phyloP scores from a whole-genome alignment of 2,329 filamentous ascomycete species.

The Calonectria multiphialidica region DNA sequence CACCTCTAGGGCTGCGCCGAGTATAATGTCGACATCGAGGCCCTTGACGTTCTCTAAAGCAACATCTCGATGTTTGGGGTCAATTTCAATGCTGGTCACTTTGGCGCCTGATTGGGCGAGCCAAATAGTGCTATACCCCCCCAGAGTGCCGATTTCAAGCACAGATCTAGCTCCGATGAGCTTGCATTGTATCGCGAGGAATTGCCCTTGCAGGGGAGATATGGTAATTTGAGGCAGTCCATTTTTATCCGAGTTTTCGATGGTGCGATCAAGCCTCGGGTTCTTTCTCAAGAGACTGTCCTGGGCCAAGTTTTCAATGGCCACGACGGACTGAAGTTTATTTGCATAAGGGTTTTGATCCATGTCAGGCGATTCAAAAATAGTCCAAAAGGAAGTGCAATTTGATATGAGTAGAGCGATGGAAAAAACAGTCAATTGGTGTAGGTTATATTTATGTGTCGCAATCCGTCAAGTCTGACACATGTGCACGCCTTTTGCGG shows the following conservation, averaged over 20 bases:
- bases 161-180: background rate
- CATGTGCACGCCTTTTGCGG: background rate
- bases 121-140: background rate
- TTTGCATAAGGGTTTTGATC: background rate
- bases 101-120: slow-evolving; percentile 8
- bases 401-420: background rate
- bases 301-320: background rate
- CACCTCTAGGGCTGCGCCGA: slow-evolving; percentile 58
- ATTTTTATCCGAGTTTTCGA: background rate
- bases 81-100: slow-evolving; percentile 65
- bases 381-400: no score
- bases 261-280: background rate
- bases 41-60: slow-evolving; percentile 58
- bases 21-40: slow-evolving; percentile 57
- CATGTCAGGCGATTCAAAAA: background rate
- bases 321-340: background rate
- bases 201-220: background rate
- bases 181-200: background rate
- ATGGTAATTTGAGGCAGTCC: background rate
- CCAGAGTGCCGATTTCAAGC: background rate
- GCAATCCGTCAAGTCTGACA: background rate
- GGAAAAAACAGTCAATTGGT: background rate
- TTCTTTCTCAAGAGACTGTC: background rate
- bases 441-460: background rate
- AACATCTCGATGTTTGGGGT: slow-evolving; percentile 58